Conservation (phyloP, 2,329 filamentous ascomycete species). For the Curvularia spicifera region DNA sequence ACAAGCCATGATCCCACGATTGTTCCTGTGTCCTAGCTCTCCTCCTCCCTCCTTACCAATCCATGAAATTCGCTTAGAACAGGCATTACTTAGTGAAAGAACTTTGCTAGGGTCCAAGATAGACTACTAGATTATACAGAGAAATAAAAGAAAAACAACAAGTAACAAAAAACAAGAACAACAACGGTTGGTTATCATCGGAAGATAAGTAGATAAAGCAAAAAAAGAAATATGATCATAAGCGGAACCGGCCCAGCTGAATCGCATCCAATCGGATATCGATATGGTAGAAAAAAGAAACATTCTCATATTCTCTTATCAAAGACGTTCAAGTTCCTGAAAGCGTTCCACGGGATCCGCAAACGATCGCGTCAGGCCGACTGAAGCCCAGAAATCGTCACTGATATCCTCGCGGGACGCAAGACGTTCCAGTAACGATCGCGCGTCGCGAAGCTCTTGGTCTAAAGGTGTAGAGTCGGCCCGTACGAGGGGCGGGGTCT, state of each 20-base stretch:
- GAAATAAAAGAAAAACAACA: slow-evolving; percentile 1
- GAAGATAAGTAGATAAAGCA: background rate
- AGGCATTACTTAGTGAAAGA: background rate
- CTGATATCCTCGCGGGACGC: slow-evolving; percentile 76
- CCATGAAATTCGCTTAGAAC: background rate
- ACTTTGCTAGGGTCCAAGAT: background rate
- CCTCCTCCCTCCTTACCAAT: background rate
- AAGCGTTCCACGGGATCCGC: slow-evolving; percentile 45
- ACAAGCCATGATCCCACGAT: background rate
- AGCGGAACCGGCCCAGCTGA: slow-evolving; percentile 10
- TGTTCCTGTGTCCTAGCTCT: background rate
- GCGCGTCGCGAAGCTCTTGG: slow-evolving; percentile 67
- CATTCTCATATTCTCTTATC: slow-evolving; percentile 5
- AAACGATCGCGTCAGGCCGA: slow-evolving; percentile 49
- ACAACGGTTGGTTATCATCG: background rate
- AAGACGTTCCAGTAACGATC: slow-evolving; percentile 73
- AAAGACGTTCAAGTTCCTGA: slow-evolving; percentile 42
- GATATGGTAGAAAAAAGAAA: background rate
- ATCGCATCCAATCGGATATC: background rate
- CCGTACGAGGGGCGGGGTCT: slow-evolving; percentile 17
- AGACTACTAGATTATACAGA: background rate
- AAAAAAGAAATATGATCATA: background rate
- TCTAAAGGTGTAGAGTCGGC: slow-evolving; percentile 31
- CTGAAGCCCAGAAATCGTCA: slow-evolving; percentile 76
- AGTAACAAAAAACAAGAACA: background rate